Evolutionary conservation across 2,329 filamentous ascomycete genomes (phyloP).

Genomic region (Arthroderma uncinatum): DNA sequence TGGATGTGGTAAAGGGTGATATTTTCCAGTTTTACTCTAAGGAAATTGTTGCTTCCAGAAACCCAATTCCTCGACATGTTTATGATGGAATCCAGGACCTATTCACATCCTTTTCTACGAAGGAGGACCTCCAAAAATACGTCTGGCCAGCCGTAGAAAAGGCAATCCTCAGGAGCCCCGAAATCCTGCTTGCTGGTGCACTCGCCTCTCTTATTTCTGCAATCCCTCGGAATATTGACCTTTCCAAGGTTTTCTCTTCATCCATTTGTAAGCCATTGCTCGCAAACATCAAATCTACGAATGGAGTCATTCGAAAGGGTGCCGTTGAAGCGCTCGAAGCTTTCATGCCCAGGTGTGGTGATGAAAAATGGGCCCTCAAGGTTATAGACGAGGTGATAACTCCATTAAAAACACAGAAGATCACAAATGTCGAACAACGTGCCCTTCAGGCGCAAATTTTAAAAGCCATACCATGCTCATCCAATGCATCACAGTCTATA

Average conservation of each 20-base stretch:
- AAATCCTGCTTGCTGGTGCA: constrained; percentile 73
- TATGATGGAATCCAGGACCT: constrained; percentile 68
- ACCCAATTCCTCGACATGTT: constrained; percentile 58
- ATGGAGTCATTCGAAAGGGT: constrained; percentile 62
- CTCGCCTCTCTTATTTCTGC: constrained; percentile 61
- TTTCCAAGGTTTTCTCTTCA: constrained; percentile 60
- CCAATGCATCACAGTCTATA: constrained; percentile 54
- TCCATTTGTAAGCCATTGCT: constrained; percentile 76
- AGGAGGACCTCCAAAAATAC: constrained; percentile 64
- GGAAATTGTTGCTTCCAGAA: constrained; percentile 72
- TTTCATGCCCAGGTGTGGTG: constrained; percentile 54
- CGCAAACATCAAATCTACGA: constrained; percentile 86
- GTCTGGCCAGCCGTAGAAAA: constrained; percentile 78
- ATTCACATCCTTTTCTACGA: constrained; percentile 61
- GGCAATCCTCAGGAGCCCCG: constrained; percentile 74
- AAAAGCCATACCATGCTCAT: constrained; percentile 49
- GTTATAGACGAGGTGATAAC: constrained; percentile 65
- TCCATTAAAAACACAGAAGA: constrained; percentile 72
- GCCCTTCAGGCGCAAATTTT: constrained; percentile 74
- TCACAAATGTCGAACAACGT: constrained; percentile 75
- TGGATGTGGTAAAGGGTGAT: constrained; percentile 57
- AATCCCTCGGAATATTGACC: constrained; percentile 59
- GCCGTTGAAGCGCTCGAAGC: constrained; percentile 63
- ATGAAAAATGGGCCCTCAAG: constrained; percentile 48
- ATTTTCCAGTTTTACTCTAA: constrained; percentile 76